Conservation (phyloP, 345 rosid species). For the Mangifera indica region DNA sequence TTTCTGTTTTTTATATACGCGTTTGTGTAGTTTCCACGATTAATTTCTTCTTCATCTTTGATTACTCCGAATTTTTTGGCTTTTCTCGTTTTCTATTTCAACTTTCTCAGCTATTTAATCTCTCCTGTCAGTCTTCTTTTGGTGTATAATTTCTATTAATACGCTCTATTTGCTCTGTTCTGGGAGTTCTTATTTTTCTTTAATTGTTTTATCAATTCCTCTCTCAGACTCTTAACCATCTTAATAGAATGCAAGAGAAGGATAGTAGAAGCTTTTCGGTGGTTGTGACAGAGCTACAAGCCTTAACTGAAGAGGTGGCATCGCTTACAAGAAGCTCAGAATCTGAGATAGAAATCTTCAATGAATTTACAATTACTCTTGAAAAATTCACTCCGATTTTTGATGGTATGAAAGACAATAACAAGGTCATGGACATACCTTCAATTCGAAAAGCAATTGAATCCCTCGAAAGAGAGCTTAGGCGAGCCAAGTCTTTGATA, state of each 20-base stretch:
- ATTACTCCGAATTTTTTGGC: background rate
- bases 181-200: background rate
- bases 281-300: conserved; percentile 35
- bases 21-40: background rate
- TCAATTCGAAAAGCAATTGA: conserved; percentile 46
- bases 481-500: conserved; percentile 40
- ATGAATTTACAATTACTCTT: conserved; percentile 40
- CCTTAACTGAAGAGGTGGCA: conserved; percentile 35
- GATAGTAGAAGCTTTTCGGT: conserved; percentile 36
- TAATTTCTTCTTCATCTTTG: background rate
- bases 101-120: background rate
- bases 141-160: too few species aligned
- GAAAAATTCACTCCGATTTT: conserved; percentile 50
- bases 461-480: conserved; percentile 43
- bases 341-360: conserved; percentile 32
- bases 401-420: conserved; percentile 28
- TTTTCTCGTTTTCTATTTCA: background rate
- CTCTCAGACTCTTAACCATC: background rate
- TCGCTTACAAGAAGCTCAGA: conserved; percentile 35
- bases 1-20: background rate
- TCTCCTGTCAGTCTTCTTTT: background rate
- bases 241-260: conserved; percentile 26
- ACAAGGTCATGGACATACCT: conserved; percentile 34
- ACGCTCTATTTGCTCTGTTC: background rate
- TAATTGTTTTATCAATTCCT: background rate